Conservation (phyloP, 352 stramenopile species). For the Pythium graminicola region DNA sequence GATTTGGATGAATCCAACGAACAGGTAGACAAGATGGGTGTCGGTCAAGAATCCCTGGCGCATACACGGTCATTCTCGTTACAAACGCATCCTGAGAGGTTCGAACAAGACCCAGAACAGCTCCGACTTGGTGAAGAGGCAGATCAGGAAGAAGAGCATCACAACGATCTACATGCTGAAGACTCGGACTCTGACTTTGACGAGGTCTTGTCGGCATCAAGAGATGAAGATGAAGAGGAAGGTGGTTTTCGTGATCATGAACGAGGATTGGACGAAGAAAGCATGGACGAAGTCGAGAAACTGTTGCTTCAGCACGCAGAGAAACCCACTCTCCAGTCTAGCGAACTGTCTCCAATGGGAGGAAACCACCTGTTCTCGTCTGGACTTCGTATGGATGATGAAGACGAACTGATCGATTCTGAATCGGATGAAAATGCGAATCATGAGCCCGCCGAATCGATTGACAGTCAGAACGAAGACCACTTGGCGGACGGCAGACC, state of each 20-base stretch:
- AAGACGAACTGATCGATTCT: conserved; percentile 22
- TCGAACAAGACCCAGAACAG: too few relatives aligned
- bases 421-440: conserved; percentile 15
- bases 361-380: conserved; percentile 7
- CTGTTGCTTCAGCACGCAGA: conserved; percentile 14
- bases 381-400: conserved; percentile 19
- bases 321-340: background rate
- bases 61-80: background rate
- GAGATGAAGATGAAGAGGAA: conserved; percentile 1
- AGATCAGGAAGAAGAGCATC: background rate
- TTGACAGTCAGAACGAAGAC: background rate
- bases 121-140: background rate
- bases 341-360: background rate
- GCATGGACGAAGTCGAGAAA: conserved; percentile 19
- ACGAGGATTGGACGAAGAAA: conserved; percentile 6
- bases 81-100: background rate
- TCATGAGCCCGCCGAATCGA: background rate
- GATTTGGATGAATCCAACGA: conserved; percentile 1
- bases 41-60: background rate
- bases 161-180: background rate
- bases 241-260: conserved; percentile 1
- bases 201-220: background rate
- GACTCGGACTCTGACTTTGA: conserved; percentile 7
- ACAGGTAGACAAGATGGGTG: background rate
- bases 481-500: background rate